Evolutionary conservation across 2,329 filamentous ascomycete genomes (phyloP).

Genomic region (Sclerotinia minor): DNA sequence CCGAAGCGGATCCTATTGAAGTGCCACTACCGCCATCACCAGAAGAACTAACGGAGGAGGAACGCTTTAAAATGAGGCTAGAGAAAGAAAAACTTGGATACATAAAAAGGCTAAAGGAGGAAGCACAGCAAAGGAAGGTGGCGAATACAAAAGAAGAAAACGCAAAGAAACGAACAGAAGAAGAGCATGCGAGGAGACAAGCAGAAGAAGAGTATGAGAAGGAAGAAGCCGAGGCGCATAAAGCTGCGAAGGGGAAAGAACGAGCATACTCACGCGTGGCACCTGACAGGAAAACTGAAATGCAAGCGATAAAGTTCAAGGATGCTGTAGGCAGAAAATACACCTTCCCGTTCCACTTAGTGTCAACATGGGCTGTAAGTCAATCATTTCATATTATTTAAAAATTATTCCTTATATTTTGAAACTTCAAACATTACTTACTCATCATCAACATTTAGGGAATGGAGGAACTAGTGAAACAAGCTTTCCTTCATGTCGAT

Average conservation of each 20-base stretch:
- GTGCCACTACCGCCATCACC: conserved; percentile 13
- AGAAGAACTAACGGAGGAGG: background rate
- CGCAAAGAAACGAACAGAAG: background rate
- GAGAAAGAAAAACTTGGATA: background rate
- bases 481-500: conserved; percentile 78
- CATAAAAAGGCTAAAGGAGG: background rate
- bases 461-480: conserved; percentile 83
- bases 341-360: conserved; percentile 84
- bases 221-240: background rate
- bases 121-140: background rate
- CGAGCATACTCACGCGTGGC: background rate
- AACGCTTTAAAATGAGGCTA: background rate
- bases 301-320: conserved; percentile 63
- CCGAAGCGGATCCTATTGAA: background rate
- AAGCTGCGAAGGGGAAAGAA: conserved; percentile 4
- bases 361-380: conserved; percentile 75
- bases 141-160: background rate
- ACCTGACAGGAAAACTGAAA: background rate
- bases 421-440: background rate
- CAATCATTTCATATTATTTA: conserved; percentile 33
- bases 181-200: background rate
- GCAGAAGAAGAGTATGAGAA: background rate
- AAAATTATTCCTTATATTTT: background rate
- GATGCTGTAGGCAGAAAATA: conserved; percentile 90
- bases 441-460: conserved; percentile 52